A percentile compares a stretch with the other conserved stretches of the same genome.
Conservation (phyloP, 768 basidiomycete species). For the Suillus occidentalis region DNA sequence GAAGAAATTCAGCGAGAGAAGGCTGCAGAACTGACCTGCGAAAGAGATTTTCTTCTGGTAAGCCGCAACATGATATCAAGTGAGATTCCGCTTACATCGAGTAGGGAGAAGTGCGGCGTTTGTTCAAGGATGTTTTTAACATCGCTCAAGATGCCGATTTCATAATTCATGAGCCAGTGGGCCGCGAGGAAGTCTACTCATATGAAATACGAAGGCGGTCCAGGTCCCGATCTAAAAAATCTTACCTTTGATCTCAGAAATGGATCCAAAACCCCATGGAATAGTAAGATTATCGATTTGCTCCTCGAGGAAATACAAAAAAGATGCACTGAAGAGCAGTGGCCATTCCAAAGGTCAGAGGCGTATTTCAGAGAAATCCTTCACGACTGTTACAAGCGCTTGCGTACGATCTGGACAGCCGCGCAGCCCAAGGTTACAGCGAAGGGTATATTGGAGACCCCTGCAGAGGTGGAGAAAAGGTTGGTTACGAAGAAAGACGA, state of each 20-base stretch:
- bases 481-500: not conserved
- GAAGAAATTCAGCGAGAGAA: too few relatives aligned
- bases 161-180: not conserved
- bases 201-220: conserved; percentile 13
- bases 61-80: not conserved
- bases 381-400: conserved; percentile 6
- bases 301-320: conserved; percentile 6
- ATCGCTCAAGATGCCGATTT: conserved; percentile 12
- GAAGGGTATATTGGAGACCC: conserved; percentile 3
- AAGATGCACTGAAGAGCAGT: not conserved
- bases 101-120: not conserved
- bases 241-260: conserved; percentile 5
- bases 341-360: conserved; percentile 7
- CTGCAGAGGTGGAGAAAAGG: conserved; percentile 1
- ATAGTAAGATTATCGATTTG: not conserved
- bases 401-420: conserved; percentile 2
- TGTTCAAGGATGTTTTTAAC: conserved; percentile 11
- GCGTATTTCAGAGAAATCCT: not conserved
- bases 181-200: conserved; percentile 3
- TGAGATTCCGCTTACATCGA: not conserved
- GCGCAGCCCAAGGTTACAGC: conserved; percentile 4
- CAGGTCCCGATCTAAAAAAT: not conserved
- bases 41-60: conserved; percentile 14
- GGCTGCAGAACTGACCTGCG: too few relatives aligned
- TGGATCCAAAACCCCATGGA: not conserved